Evolutionary conservation across 164 flowering plant genomes (phyloP).

Genomic region (Chimonanthus praecox): DNA sequence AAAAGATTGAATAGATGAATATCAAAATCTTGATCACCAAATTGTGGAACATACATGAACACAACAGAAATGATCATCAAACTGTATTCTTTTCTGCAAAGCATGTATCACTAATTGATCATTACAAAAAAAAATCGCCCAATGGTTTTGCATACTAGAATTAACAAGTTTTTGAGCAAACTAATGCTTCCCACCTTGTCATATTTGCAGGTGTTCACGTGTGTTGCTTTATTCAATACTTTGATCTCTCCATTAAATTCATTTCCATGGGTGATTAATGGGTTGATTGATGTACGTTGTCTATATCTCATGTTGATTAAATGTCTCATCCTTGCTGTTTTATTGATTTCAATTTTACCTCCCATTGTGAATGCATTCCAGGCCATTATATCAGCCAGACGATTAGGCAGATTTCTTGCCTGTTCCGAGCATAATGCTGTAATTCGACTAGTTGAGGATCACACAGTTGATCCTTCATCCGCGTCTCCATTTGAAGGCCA

Average conservation of each 20-base stretch:
- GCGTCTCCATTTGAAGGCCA: conserved; percentile 10
- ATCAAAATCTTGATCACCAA: not conserved
- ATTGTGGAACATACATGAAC: not conserved
- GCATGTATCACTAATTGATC: not conserved
- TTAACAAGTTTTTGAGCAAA: not conserved
- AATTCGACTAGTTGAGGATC: conserved; percentile 2
- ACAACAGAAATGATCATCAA: not conserved
- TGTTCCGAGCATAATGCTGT: conserved; percentile 34
- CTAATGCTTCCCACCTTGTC: conserved; percentile 9
- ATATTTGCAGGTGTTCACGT: conserved; percentile 86
- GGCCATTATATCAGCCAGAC: conserved; percentile 77
- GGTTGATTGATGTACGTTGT: conserved; percentile 88
- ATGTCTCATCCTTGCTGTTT: not conserved
- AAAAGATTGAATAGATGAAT: not conserved
- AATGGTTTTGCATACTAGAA: no score
- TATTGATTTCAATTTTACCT: conserved; percentile 11
- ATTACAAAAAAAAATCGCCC: not conserved
- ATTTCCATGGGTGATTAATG: conserved; percentile 98
- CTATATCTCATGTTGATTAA: not conserved
- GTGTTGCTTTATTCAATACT: conserved; percentile 85
- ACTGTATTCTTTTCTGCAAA: not conserved
- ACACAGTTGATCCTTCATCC: conserved; percentile 17
- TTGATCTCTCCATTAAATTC: conserved; percentile 95
- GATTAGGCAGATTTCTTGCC: conserved; percentile 68
- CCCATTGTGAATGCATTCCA: conserved; percentile 18